phyloP scores from a whole-genome alignment of 306 rosid genomes.

The Prunus armeniaca region DNA sequence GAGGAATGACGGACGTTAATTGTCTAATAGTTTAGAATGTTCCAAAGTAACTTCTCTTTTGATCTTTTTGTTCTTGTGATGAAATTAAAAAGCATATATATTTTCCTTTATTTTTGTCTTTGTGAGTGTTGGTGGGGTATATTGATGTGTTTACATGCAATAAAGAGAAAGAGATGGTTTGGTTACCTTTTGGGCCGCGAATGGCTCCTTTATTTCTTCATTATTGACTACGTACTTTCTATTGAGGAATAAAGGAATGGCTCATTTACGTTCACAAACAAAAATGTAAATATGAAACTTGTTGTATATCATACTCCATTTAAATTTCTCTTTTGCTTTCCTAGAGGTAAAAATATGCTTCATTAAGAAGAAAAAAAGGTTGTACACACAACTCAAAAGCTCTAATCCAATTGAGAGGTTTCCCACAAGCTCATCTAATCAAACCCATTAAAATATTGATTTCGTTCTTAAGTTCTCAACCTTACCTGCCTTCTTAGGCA shows the following conservation, averaged over 20 bases:
- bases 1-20: neutral
- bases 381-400: neutral
- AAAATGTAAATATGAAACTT: too few species aligned
- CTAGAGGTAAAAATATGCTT: neutral
- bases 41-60: neutral
- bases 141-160: neutral
- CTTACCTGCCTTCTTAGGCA: too few species aligned
- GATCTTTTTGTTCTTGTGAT: neutral
- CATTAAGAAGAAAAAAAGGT: too few species aligned
- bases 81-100: neutral
- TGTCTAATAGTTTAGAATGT: neutral
- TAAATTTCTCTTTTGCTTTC: neutral
- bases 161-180: neutral
- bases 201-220: neutral
- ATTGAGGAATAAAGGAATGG: neutral
- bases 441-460: neutral
- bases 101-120: neutral
- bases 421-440: slow-evolving; percentile 4
- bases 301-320: neutral
- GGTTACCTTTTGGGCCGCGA: neutral
- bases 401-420: neutral
- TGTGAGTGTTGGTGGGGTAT: neutral
- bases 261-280: too few species aligned
- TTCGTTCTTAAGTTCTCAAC: neutral
- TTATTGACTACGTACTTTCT: neutral